These are phyloP conservation scores for Claviceps purpurea DNA, from an alignment of 2,329 filamentous ascomycete species.

Conservation along the genomic window DNA sequence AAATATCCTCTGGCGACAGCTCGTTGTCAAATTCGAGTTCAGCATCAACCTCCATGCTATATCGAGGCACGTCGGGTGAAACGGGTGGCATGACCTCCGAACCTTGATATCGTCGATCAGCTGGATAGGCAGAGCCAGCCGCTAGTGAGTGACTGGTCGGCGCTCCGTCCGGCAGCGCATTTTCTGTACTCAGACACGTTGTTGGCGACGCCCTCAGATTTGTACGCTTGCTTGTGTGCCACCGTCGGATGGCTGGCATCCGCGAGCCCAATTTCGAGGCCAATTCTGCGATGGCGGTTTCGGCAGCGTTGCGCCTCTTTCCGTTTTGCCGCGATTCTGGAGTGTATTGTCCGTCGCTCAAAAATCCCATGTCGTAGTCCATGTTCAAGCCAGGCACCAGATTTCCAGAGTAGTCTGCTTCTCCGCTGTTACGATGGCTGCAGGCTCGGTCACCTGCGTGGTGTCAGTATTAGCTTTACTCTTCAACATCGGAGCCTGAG, in stretches of 20 bases:
- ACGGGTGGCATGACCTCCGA: slow-evolving; percentile 42
- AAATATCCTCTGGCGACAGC: slow-evolving; percentile 23
- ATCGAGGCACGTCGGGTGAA: slow-evolving; percentile 49
- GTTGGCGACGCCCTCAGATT: slow-evolving; percentile 44
- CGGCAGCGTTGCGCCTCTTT: slow-evolving; percentile 44
- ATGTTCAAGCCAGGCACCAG: slow-evolving; percentile 32
- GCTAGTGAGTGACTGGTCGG: slow-evolving; percentile 72
- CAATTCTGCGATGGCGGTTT: slow-evolving; percentile 48
- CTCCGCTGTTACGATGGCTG: slow-evolving; percentile 36
- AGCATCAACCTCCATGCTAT: slow-evolving; percentile 37
- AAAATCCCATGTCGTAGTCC: slow-evolving; percentile 54
- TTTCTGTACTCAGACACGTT: slow-evolving; percentile 75
- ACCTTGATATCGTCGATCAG: slow-evolving; percentile 28
- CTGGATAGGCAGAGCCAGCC: slow-evolving; percentile 38
- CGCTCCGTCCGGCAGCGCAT: slow-evolving; percentile 52
- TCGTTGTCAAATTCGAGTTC: slow-evolving; percentile 21
- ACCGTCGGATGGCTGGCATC: slow-evolving; percentile 38
- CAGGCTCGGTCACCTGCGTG: slow-evolving; percentile 47
- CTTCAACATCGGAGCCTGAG: neutral
- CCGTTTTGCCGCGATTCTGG: slow-evolving; percentile 26
- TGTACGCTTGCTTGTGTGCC: slow-evolving; percentile 33
- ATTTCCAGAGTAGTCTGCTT: slow-evolving; percentile 23
- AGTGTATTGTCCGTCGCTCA: slow-evolving; percentile 49
- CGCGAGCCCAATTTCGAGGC: slow-evolving; percentile 53
- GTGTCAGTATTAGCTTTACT: slow-evolving; percentile 9